Base-by-base conservation (phyloP, 108 stramenopile species). In the Halocafeteria seosinensis region DNA sequence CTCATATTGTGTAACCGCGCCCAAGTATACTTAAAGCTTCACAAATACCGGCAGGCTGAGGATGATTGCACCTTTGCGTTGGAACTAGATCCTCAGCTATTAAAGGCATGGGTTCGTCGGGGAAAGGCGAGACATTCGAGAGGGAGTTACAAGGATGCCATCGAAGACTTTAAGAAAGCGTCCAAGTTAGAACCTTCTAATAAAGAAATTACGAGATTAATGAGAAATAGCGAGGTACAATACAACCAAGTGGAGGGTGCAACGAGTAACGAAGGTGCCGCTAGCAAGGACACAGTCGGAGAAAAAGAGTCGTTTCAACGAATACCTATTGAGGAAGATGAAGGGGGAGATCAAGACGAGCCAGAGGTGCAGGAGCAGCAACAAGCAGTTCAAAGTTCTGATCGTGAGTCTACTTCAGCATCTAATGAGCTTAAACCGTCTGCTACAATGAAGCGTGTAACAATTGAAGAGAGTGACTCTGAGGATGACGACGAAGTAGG, bases 1-100 rank as follows among this genome's bases (percentile, higher is more conserved):
- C n/a, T 32, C 53, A 8, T 74, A 64, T 55, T 76, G 51, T 70
- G 78, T 4, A 82, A 79, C 64, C 35, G 76, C 27, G 81, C 81
- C 33, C 55, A 72, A 61, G 81, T 65, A 3, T 53, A 21, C 5
- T 38, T 75, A 25, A 66, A 73, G 21, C 50, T 67, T 1, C 32
- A 37, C 17, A 60, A 70, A 2, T 62, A 67, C 26, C 60, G 47
- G n/a, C 55, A 42, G 8, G 81, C 81, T 3, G 64, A 77, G 32
- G 37, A 52, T 55, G 81, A 78, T 61, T 81, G 81, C 64, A 71
- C 60, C 36, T 33, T 38, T 25, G 75, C 75, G 12, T 27, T 77
- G 0, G 31, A 64, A 8, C 58, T 76, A 11, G 76, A 82, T 42
- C 63, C 76, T 3, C 51, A 55, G 5, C 78, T 75, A 34, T 28